Conservation (phyloP, 495 filamentous ascomycete genomes). For the Lophiotrema nucula region DNA sequence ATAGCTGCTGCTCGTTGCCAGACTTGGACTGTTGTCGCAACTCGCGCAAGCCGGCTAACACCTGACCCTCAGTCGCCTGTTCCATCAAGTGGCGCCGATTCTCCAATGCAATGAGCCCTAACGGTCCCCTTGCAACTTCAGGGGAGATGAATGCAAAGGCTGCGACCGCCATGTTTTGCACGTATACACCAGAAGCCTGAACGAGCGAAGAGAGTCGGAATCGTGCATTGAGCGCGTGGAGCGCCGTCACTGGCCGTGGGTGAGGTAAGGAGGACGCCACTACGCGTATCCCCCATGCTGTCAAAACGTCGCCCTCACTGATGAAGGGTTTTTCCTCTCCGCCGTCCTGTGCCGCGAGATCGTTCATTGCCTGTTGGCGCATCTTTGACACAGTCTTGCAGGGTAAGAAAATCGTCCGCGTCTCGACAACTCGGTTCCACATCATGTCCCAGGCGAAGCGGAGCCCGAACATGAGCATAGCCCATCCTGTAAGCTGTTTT, state of each 20-base stretch:
- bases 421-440: constrained; percentile 3
- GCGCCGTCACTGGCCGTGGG: constrained; percentile 8
- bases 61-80: constrained; percentile 13
- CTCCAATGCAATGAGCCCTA: constrained; percentile 15
- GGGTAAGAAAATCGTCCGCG: constrained; percentile 11
- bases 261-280: constrained; percentile 14
- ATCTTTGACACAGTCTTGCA: not conserved
- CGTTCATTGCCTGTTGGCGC: not conserved
- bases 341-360: constrained; percentile 12
- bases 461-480: constrained; percentile 35
- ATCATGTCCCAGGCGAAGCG: constrained; percentile 11
- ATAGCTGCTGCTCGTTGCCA: not conserved
- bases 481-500: constrained; percentile 32
- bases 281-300: constrained; percentile 40
- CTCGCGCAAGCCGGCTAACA: constrained; percentile 13
- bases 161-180: constrained; percentile 18
- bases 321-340: constrained; percentile 42
- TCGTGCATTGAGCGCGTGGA: constrained; percentile 19
- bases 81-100: constrained; percentile 5
- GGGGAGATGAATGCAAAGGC: constrained; percentile 8
- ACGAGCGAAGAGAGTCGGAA: constrained; percentile 12
- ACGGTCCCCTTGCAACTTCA: constrained; percentile 4
- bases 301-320: constrained; percentile 46
- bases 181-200: constrained; percentile 6
- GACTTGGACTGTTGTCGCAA: not conserved